phyloP scores from a whole-genome alignment of 768 basidiomycete genomes.

The Lentinula lateritia region DNA sequence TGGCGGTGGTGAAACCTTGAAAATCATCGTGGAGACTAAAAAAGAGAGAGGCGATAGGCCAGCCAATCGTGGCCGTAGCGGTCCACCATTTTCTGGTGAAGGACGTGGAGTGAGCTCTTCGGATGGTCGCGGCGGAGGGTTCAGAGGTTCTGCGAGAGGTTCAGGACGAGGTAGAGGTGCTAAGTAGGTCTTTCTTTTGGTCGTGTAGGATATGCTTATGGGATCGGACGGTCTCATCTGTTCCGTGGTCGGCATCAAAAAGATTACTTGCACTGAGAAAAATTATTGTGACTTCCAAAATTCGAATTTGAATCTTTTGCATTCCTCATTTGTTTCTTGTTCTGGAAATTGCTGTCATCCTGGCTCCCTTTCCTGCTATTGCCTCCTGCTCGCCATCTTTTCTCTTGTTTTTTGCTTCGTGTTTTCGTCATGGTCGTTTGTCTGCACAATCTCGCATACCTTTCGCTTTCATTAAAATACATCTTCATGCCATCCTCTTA shows the following conservation, averaged over 20 bases:
- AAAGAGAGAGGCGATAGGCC: conserved; percentile 66
- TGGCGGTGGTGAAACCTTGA: conserved; percentile 43
- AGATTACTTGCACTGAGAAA: not conserved
- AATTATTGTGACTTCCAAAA: not conserved
- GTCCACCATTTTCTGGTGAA: conserved; percentile 18
- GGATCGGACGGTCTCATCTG: not conserved
- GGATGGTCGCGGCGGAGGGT: conserved; percentile 3
- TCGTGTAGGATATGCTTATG: not conserved
- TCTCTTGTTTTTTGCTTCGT: not conserved
- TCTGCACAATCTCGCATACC: not conserved
- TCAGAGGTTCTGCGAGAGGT: conserved; percentile 5
- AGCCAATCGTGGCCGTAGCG: conserved; percentile 42
- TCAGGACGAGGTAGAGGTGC: conserved; percentile 5
- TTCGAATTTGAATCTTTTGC: not conserved
- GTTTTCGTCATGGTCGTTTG: not conserved
- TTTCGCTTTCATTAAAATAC: not conserved
- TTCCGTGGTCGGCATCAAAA: not conserved
- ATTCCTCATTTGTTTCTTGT: not conserved
- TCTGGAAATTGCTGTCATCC: not conserved
- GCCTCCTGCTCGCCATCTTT: not conserved
- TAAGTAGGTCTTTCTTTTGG: not conserved
- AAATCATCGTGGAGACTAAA: conserved; percentile 80
- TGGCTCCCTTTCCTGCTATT: not conserved
- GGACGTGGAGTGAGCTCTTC: conserved; percentile 15
- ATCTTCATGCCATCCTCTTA: not conserved